Evolutionary conservation across 179 eudicot genomes (phyloP).

Genomic region (Beta corolliflora): DNA sequence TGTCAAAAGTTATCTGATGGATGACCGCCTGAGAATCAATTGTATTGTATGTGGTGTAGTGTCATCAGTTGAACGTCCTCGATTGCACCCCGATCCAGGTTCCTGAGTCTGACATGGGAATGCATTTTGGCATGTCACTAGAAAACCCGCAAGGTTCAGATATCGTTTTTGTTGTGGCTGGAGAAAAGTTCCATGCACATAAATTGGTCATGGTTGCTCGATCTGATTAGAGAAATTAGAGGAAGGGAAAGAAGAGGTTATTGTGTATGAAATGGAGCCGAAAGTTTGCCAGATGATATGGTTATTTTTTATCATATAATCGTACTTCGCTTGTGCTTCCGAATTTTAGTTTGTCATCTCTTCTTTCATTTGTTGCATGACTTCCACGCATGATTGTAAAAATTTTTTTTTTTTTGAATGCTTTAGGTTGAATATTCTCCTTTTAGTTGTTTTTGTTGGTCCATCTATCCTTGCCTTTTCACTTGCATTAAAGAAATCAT

Average conservation of each 20-base stretch:
- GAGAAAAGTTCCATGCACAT: conserved; percentile 86
- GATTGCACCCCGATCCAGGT: conserved; percentile 74
- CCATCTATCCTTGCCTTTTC: background rate
- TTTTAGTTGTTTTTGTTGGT: background rate
- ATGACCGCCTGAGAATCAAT: conserved; percentile 86
- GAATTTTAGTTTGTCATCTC: conserved; percentile 1
- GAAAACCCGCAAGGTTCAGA: conserved; percentile 90
- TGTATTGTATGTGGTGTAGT: conserved; percentile 96
- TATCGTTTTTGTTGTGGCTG: conserved; percentile 73
- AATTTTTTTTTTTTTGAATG: background rate
- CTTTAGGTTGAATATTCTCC: background rate
- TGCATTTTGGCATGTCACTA: conserved; percentile 74
- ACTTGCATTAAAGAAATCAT: background rate
- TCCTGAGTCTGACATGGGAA: conserved; percentile 92
- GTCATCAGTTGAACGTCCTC: conserved; percentile 76
- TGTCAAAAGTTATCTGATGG: conserved; percentile 74
- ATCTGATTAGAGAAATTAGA: conserved; percentile 57
- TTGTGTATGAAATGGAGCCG: conserved; percentile 73
- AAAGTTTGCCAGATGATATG: conserved; percentile 73
- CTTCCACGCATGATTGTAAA: background rate
- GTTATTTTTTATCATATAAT: background rate
- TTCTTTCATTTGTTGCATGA: background rate
- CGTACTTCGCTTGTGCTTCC: conserved; percentile 1
- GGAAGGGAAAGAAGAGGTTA: conserved; percentile 56
- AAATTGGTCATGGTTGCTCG: conserved; percentile 92